Evolutionary conservation across 148 eudicot species (phyloP).

Genomic region (Fagopyrum homotropicum): DNA sequence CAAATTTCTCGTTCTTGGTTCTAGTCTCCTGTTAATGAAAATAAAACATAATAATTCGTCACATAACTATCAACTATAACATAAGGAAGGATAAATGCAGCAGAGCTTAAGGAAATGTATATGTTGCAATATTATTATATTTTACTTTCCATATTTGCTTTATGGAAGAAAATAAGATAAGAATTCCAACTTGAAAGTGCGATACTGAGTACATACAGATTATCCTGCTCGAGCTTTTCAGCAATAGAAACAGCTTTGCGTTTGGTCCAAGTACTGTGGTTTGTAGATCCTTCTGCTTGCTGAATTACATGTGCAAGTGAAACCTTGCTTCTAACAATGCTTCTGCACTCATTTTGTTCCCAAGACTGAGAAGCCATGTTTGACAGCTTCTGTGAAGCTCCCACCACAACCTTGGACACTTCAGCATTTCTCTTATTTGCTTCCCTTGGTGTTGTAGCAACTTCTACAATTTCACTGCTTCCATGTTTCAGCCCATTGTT

Average conservation of each 20-base stretch:
- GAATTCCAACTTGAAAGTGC: neutral
- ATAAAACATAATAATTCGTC: conserved; percentile 9
- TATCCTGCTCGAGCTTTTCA: conserved; percentile 95
- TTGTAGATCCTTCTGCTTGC: conserved; percentile 68
- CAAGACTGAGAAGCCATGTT: conserved; percentile 26
- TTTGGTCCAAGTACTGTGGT: conserved; percentile 74
- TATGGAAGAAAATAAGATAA: neutral
- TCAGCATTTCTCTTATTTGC: conserved; percentile 23
- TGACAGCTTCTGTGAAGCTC: conserved; percentile 22
- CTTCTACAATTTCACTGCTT: conserved; percentile 71
- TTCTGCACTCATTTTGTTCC: conserved; percentile 48
- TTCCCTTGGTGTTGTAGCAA: conserved; percentile 42
- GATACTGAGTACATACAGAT: conserved; percentile 49
- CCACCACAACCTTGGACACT: conserved; percentile 20
- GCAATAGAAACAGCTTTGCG: conserved; percentile 88
- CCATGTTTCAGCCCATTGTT: conserved; percentile 25
- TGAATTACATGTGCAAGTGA: conserved; percentile 91
- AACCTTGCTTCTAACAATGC: conserved; percentile 74
- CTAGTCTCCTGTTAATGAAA: conserved; percentile 60
- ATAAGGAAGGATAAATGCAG: neutral
- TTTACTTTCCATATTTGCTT: neutral
- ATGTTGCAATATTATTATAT: neutral
- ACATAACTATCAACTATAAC: neutral
- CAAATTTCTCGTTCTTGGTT: conserved; percentile 81
- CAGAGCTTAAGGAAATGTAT: neutral